phyloP scores from a whole-genome alignment of 2,329 filamentous ascomycete genomes.

The Pseudohalonectria lignicola region DNA sequence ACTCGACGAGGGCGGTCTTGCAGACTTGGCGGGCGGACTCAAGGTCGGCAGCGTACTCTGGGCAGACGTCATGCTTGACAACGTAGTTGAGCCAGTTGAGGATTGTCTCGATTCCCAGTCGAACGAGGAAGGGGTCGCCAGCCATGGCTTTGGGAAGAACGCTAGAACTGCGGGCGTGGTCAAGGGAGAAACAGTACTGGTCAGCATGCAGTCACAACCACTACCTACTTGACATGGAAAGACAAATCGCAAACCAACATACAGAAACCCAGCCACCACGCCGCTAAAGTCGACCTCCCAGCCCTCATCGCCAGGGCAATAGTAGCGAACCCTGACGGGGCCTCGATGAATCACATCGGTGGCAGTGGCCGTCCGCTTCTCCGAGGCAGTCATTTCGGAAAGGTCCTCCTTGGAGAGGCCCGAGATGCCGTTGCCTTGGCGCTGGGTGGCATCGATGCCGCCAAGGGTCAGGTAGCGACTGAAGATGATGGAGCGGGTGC shows the following conservation, averaged over 20 bases:
- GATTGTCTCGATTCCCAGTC: conserved; percentile 55
- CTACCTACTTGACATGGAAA: not conserved
- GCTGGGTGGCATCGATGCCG: conserved; percentile 53
- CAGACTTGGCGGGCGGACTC: conserved; percentile 56
- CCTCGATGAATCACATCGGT: conserved; percentile 44
- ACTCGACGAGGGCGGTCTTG: conserved; percentile 53
- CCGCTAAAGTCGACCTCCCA: conserved; percentile 76
- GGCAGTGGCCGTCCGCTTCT: conserved; percentile 54
- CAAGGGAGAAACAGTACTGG: not conserved
- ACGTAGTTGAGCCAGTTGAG: conserved; percentile 86
- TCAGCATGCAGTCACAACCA: not conserved
- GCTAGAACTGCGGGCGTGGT: conserved; percentile 29
- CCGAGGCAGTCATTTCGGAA: conserved; percentile 47
- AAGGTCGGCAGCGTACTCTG: conserved; percentile 64
- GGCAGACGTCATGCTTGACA: conserved; percentile 73
- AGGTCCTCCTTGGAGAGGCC: conserved; percentile 29
- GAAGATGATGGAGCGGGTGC: conserved; percentile 54
- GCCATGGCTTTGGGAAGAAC: conserved; percentile 45
- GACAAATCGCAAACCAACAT: conserved; percentile 18
- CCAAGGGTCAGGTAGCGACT: conserved; percentile 74
- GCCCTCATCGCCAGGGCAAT: conserved; percentile 35
- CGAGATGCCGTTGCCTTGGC: conserved; percentile 50
- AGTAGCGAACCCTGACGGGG: conserved; percentile 30
- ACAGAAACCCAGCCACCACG: conserved; percentile 72
- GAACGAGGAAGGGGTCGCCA: conserved; percentile 42